Evolutionary conservation across 768 basidiomycete genomes (phyloP), one percentile per base, ranked within the genome.

Genomic region (Collybia sp.): DNA sequence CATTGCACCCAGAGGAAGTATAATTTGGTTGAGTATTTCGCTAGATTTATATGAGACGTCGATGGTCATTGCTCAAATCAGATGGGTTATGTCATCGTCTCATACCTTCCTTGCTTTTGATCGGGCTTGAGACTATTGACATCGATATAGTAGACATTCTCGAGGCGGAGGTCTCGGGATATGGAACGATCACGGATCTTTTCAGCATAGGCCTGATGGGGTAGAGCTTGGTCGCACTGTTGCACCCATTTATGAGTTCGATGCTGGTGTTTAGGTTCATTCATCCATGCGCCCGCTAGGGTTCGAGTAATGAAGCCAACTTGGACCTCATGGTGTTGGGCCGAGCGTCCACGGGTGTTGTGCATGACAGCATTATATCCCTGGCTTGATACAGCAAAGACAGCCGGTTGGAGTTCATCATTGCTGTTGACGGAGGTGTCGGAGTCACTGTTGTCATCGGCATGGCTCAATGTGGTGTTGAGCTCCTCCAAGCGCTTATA

Each of bases 341-440:
- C 44, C 2, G 18, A 17, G 0, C 34, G 15, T 5, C 45, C 49
- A 32, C 52, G 30, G 1, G 49, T 47, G 12, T 30, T 13, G 37
- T 53, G 52, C 31, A 46, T 44, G 10, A 53, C n/a, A 1, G 39
- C 25, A 35, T 53, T 53, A 40, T 53, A 53, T 2, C 44, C 49
- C 31, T 50, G 48, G 16, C 32, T 25, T 3, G 45, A 36, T 1
- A 49, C 32, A 2, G 35, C 48, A 9, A 6, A 12, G 10, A 49
- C 36, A 10, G 43, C 25, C 33, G 10, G 10, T 15, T 34, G 10
- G 11, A 34, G 15, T 30, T 35, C n/a, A 4, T 15, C 2, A 4
- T 46, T 18, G n/a, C n/a, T n/a, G n/a, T n/a, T n/a, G n/a, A n/a
- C n/a, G n/a, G n/a, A n/a, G n/a, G n/a, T n/a, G n/a, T n/a, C n/a